Evolutionary conservation across 1,284 basidiomycete genomes (phyloP).

Genomic region (Malassezia equina): DNA sequence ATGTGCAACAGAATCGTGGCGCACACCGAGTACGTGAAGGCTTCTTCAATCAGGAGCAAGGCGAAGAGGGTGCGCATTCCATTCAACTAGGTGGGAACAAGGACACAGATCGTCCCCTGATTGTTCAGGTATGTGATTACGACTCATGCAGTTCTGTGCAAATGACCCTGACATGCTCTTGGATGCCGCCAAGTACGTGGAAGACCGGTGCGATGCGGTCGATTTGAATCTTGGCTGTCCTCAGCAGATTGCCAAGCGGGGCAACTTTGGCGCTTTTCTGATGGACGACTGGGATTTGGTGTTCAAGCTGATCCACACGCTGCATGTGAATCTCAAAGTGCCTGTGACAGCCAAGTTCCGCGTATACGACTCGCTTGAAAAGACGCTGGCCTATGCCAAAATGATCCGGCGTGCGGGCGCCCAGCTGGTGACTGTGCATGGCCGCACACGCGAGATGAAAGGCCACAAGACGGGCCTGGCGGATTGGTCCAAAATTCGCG

Average conservation of each 20-base stretch:
- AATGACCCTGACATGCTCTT: constrained; percentile 69
- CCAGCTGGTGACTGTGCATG: constrained; percentile 88
- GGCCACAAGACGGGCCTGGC: constrained; percentile 68
- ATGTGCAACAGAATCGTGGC: constrained; percentile 48
- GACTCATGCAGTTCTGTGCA: constrained; percentile 61
- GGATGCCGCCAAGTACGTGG: constrained; percentile 29
- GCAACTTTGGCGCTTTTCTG: constrained; percentile 78
- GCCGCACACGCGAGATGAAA: constrained; percentile 78
- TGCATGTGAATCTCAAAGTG: constrained; percentile 66
- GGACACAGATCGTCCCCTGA: constrained; percentile 65
- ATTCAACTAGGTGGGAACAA: constrained; percentile 54
- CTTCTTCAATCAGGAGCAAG: constrained; percentile 25
- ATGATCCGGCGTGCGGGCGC: constrained; percentile 92
- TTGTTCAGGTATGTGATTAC: constrained; percentile 58
- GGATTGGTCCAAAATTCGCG: constrained; percentile 68
- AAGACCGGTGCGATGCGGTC: constrained; percentile 60
- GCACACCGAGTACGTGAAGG: constrained; percentile 22
- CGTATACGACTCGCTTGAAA: constrained; percentile 72
- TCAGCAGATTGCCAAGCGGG: constrained; percentile 81
- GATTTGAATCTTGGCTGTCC: constrained; percentile 88
- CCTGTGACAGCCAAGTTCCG: constrained; percentile 96
- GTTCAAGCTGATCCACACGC: constrained; percentile 35
- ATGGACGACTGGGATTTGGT: constrained; percentile 84
- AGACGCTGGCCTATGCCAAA: constrained; percentile 81
- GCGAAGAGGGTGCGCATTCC: constrained; percentile 48